Evolutionary conservation across 306 rosid genomes (phyloP).

Genomic region (Prunus salicina): DNA sequence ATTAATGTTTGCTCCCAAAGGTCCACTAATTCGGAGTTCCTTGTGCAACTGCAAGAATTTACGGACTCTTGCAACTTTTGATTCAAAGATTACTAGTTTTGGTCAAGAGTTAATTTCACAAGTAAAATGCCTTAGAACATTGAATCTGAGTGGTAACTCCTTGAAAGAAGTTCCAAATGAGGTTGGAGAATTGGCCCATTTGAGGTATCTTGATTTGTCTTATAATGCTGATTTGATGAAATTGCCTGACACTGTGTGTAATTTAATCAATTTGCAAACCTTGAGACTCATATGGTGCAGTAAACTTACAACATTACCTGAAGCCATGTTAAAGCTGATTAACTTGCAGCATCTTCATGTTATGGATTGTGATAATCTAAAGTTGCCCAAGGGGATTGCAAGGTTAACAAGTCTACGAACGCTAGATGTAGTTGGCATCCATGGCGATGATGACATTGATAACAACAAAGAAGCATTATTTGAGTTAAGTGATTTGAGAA

Average conservation of each 20-base stretch:
- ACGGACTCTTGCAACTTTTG: background rate
- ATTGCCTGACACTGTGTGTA: background rate
- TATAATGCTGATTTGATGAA: accelerated
- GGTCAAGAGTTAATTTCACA: background rate
- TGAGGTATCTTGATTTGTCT: background rate
- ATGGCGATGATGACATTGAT: too few species aligned
- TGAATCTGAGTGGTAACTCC: too few species aligned
- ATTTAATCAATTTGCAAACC: constrained; percentile 1
- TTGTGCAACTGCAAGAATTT: too few species aligned
- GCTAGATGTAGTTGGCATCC: too few species aligned
- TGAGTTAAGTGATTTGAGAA: too few species aligned
- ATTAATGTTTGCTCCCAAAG: background rate
- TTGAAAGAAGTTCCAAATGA: too few species aligned
- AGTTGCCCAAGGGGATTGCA: too few species aligned
- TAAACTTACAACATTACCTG: background rate
- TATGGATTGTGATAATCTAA: accelerated
- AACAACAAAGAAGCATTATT: too few species aligned
- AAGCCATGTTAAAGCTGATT: too few species aligned
- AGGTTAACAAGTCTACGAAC: too few species aligned
- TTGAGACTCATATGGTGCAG: accelerated
- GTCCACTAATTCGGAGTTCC: background rate
- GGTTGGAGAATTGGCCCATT: too few species aligned
- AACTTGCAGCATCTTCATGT: too few species aligned
- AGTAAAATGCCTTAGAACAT: background rate
- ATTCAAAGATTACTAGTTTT: background rate